A percentile compares a stretch with the other conserved stretches of the same genome.
phyloP scores from a whole-genome alignment of 2,329 filamentous ascomycete species.

The Alternaria sp. region DNA sequence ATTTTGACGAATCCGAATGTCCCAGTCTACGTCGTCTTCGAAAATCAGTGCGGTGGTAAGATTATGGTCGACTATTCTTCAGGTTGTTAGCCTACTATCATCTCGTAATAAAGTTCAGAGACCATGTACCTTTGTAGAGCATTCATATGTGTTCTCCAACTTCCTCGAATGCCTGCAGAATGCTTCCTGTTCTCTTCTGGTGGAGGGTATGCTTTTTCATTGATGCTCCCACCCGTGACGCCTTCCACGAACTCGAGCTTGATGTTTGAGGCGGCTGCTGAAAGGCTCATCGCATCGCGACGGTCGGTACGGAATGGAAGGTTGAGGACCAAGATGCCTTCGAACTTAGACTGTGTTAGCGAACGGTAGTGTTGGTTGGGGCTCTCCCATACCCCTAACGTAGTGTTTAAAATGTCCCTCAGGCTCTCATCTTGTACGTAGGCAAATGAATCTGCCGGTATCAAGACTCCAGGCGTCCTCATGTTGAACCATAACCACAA shows the following conservation, averaged over 20 bases:
- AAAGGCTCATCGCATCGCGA: slow-evolving; percentile 61
- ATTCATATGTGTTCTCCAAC: slow-evolving; percentile 46
- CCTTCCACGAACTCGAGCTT: slow-evolving; percentile 60
- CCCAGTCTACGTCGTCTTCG: slow-evolving; percentile 47
- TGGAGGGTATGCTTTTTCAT: slow-evolving; percentile 39
- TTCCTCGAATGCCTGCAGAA: slow-evolving; percentile 37
- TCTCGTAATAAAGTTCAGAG: neutral
- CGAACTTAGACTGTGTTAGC: slow-evolving; percentile 54
- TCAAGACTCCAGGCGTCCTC: slow-evolving; percentile 18
- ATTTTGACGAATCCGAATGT: slow-evolving; percentile 38
- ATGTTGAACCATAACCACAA: slow-evolving; percentile 35
- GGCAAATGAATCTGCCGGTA: slow-evolving; percentile 36
- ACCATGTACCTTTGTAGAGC: slow-evolving; percentile 33
- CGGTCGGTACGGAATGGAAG: slow-evolving; percentile 62
- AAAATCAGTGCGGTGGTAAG: slow-evolving; percentile 44
- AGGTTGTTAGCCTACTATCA: slow-evolving; percentile 6
- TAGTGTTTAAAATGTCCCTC: slow-evolving; percentile 38
- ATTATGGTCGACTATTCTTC: slow-evolving; percentile 38
- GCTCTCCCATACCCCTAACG: slow-evolving; percentile 30
- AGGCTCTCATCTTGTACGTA: slow-evolving; percentile 33
- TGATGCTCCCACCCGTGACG: slow-evolving; percentile 50
- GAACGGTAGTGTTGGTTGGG: neutral
- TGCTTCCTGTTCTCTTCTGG: slow-evolving; percentile 41
- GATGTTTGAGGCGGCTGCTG: slow-evolving; percentile 59
- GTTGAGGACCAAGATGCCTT: slow-evolving; percentile 63